These are phyloP conservation scores for Naganishia onofrii DNA, from an alignment of 768 basidiomycete species.

Conservation along the genomic window DNA sequence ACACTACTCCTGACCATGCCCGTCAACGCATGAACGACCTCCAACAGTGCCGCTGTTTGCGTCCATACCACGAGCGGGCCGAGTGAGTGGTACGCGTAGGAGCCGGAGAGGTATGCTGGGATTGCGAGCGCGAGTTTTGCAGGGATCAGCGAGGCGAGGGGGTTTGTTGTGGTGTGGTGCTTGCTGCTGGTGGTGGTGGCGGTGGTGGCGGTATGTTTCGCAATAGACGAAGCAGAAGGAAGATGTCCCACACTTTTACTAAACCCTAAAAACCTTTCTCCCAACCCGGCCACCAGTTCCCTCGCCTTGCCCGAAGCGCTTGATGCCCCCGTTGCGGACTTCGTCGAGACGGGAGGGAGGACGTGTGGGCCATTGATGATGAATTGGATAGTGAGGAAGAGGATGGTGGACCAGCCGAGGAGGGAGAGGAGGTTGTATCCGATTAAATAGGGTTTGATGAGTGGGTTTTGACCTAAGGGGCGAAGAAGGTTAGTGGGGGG, in stretches of 20 bases:
- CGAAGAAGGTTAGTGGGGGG: background rate
- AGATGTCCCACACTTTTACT: conserved; percentile 31
- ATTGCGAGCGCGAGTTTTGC: conserved; percentile 33
- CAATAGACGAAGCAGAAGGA: conserved; percentile 25
- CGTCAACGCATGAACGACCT: conserved; percentile 74
- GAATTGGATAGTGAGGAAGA: conserved; percentile 58
- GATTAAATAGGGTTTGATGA: conserved; percentile 62
- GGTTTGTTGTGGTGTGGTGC: background rate
- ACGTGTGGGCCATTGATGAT: conserved; percentile 51
- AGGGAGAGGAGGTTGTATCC: conserved; percentile 75
- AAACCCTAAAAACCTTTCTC: background rate
- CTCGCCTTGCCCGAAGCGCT: background rate
- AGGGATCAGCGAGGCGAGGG: background rate
- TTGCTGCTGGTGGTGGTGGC: background rate
- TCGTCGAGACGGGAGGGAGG: conserved; percentile 38
- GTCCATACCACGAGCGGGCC: conserved; percentile 67
- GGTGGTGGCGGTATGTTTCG: background rate
- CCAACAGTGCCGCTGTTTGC: conserved; percentile 78
- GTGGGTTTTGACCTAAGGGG: conserved; percentile 2
- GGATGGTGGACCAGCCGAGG: conserved; percentile 71
- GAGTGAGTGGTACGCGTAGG: conserved; percentile 59
- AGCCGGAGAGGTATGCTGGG: conserved; percentile 60
- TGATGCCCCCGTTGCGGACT: background rate
- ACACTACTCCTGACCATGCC: conserved; percentile 77
- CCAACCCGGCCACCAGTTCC: background rate